Base-by-base conservation (phyloP, 441 rosid genomes). In the Mallotus japonicus region DNA sequence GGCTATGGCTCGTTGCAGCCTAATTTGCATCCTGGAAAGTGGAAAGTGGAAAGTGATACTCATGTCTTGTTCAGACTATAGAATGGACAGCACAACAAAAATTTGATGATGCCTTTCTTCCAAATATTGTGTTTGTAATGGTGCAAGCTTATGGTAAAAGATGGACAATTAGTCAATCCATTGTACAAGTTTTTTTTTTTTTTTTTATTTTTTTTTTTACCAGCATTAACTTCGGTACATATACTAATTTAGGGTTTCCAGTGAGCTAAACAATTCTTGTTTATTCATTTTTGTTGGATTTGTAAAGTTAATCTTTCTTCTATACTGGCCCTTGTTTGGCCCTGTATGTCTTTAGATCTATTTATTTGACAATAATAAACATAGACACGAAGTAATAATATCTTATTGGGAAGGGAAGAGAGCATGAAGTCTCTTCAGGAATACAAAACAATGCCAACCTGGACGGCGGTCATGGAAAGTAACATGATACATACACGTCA, bases 381-480 rank as follows among this genome's bases (percentile, higher is more conserved):
- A 50, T 69, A 8, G 28, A 42, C 16, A 17, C 22, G 14, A 19
- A 10, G 64, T 57, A 73, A 78, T 67, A 24, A 46, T 72, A 22
- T 24, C 72, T 85, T 86, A 81, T 82, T 83, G 40, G 14, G 65
- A 70, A 74, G 67, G 85, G 81, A 87, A 81, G 83, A 84, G 85
- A 80, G 54, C 70, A 54, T 63, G 37, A 40, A 59, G 70, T 80
- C 85, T 83, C 90, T 78, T 83, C 70, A 78, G 72, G 58, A 65
- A 76, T 82, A 76, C 87, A 81, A 80, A 84, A 75, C 73, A 64
- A 75, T 37, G 76, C 70, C 80, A 77, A 60, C 64, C 53, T 49
- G 68, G 72, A 40, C 34, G 50, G 61, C 46, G 64, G 74, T 19
- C 49, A 72, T 24, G 73, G 73, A 69, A 73, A 76, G 69, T 67